Conservation (phyloP, 441 rosid genomes). For the Bocquillonia castaneifolia region DNA sequence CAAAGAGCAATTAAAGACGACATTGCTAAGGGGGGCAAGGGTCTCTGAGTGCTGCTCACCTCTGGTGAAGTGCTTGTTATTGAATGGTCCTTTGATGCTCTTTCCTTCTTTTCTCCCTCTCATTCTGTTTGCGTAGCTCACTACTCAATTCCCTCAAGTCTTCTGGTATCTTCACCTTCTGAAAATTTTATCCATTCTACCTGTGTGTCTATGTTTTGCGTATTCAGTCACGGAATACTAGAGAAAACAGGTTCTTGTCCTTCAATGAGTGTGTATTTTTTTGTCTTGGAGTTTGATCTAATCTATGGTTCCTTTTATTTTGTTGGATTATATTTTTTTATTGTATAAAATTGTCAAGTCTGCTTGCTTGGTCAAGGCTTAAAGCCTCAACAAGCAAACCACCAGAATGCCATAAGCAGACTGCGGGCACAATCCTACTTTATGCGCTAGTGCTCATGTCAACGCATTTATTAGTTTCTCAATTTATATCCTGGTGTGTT, state of each 20-base stretch:
- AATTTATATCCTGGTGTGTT: not conserved
- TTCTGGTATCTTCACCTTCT: not conserved
- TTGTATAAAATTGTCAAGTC: not conserved
- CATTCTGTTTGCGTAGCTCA: not conserved
- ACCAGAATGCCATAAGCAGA: not conserved
- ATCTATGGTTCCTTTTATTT: not conserved
- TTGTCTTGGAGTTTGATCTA: not conserved
- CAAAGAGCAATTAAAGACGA: constrained; percentile 62
- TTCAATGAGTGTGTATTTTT: constrained; percentile 4
- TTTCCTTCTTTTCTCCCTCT: not conserved
- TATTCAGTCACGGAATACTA: constrained; percentile 8
- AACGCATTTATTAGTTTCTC: not conserved
- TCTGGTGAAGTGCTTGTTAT: constrained; percentile 15
- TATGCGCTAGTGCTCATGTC: not conserved
- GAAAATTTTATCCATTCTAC: not conserved
- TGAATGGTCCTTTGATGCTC: not conserved
- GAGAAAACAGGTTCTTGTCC: constrained; percentile 8
- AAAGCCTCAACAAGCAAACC: not conserved
- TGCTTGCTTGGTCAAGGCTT: not conserved
- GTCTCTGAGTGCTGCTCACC: constrained; percentile 38
- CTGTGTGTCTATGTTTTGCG: not conserved
- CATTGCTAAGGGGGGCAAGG: constrained; percentile 43
- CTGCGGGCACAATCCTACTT: not conserved
- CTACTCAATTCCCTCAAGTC: not conserved
- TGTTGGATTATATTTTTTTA: not conserved